These are phyloP conservation scores for Phytopythium chamaehyphon DNA, from an alignment of 352 stramenopile genomes.

Conservation along the genomic window DNA sequence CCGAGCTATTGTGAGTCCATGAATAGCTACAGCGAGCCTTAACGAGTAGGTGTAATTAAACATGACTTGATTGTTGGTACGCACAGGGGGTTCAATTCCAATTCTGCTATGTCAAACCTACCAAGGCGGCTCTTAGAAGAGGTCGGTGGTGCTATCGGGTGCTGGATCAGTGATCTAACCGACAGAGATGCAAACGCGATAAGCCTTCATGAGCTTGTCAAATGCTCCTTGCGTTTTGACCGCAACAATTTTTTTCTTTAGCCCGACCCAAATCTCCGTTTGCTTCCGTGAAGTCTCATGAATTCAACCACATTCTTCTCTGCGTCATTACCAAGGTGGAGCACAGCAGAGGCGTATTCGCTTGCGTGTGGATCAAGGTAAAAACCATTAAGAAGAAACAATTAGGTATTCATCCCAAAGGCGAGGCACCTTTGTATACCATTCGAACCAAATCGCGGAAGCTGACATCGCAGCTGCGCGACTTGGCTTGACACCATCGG, in stretches of 20 bases:
- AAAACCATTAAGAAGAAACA: slow-evolving; percentile 19
- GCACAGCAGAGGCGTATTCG: not conserved
- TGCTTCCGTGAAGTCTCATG: not conserved
- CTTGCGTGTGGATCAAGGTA: slow-evolving; percentile 1
- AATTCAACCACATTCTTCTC: not conserved
- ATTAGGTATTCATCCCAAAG: slow-evolving; percentile 8
- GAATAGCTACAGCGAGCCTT: no score
- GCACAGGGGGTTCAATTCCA: no score
- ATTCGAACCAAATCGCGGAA: slow-evolving; percentile 14
- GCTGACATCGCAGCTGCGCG: not conserved
- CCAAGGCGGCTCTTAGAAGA: no score
- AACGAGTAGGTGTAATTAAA: no score
- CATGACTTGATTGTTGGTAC: no score
- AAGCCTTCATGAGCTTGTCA: not conserved
- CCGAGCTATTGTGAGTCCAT: no score
- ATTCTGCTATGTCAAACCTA: no score
- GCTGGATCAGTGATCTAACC: not conserved
- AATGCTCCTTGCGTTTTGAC: not conserved
- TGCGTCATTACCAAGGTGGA: not conserved
- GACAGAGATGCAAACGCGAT: not conserved
- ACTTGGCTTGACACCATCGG: not conserved
- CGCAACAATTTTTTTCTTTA: slow-evolving; percentile 5
- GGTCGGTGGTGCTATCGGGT: no score
- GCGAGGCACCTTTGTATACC: slow-evolving; percentile 16
- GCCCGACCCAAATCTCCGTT: not conserved